phyloP scores from a whole-genome alignment of 805 yeast species.

The Candida oleophila region DNA sequence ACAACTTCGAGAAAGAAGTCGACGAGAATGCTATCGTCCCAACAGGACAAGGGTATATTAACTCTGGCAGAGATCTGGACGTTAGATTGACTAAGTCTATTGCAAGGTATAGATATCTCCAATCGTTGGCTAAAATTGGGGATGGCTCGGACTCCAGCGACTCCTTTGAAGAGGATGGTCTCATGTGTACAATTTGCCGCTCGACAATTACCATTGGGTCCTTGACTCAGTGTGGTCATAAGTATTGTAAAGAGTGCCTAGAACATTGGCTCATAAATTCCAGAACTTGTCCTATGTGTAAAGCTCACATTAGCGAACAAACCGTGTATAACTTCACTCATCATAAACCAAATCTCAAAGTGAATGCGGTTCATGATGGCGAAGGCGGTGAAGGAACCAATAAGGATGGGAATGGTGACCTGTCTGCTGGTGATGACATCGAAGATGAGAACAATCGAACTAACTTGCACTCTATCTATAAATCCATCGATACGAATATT shows the following conservation, averaged over 20 bases:
- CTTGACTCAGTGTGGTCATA: conserved; percentile 88
- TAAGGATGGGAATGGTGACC: background rate
- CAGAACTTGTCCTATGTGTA: conserved; percentile 80
- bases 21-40: background rate
- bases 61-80: conserved; percentile 1
- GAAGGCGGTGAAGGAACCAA: conserved; percentile 3
- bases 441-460: conserved; percentile 9
- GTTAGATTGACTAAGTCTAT: conserved; percentile 26
- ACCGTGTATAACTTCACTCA: conserved; percentile 73
- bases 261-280: conserved; percentile 65
- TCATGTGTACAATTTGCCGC: conserved; percentile 77
- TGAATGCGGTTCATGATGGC: conserved; percentile 38
- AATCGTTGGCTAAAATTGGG: conserved; percentile 18
- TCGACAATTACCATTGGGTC: conserved; percentile 71
- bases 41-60: background rate
- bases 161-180: conserved; percentile 32
- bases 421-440: conserved; percentile 1
- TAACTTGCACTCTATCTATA: conserved; percentile 41
- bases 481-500: conserved; percentile 40
- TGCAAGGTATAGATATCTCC: conserved; percentile 35
- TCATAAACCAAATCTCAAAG: conserved; percentile 51
- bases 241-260: conserved; percentile 81
- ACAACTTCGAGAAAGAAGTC: background rate
- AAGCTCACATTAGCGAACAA: conserved; percentile 42
- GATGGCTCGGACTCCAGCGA: conserved; percentile 4